Base-by-base conservation (phyloP, 108 stramenopile genomes). In the Cylindrotheca fusiformis region DNA sequence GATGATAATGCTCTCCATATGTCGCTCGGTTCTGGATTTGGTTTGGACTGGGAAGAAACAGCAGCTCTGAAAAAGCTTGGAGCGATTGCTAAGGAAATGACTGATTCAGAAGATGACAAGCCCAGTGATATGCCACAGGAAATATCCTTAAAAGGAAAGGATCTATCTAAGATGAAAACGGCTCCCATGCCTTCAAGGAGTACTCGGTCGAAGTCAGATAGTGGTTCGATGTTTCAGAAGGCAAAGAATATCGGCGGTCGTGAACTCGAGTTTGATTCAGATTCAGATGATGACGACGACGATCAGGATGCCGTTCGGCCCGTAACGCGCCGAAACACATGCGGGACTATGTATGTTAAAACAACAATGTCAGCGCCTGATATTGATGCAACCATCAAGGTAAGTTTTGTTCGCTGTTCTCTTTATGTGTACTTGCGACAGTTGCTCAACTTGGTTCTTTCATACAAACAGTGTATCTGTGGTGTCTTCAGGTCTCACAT, bases 371-470 rank as follows among this genome's bases (percentile, higher is more conserved):
- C 89, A 45, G 87, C 82, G 30, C 97, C 96, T 12, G 96, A 98
- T 67, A 91, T 90, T 54, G 94, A 98, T 56, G 96, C 96, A 5
- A 91, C 95, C 58, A 98, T 98, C 67, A 83, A 85, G 71, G 83
- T 84, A 66, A 47, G 83, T 55, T 41, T 41, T 41, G 29, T 60
- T 22, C n/a, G 25, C 33, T 23, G 19, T 60, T 30, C 27, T 24
- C 22, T 10, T 14, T 51, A 12, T 45, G 6, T 17, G 20, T 29
- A 60, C 10, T 29, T 57, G 8, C 6, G 14, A 29, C 22, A 28
- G n/a, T 68, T 51, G 36, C 32, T 65, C 48, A 36, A 60, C 23
- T 58, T 29, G n/a, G 47, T 10, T 53, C 25, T 30, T 29, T 58
- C 36, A 5, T 27, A 8, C 0, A 31, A 19, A 4, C 52, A 86